These are phyloP conservation scores for Cytospora paraplurivora DNA, from an alignment of 2,329 filamentous ascomycete species.

Conservation along the genomic window DNA sequence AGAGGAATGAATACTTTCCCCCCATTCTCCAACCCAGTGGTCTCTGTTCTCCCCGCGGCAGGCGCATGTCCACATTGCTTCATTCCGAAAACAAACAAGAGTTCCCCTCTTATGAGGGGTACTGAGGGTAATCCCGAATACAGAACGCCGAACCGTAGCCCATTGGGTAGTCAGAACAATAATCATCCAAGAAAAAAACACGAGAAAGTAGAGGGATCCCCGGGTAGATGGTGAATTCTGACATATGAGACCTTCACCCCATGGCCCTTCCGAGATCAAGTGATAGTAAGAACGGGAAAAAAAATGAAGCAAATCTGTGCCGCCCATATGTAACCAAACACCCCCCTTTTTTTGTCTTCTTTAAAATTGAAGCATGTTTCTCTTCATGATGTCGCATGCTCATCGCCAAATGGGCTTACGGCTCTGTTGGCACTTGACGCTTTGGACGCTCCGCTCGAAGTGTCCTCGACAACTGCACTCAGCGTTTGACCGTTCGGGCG, in stretches of 20 bases:
- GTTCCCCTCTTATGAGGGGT: neutral
- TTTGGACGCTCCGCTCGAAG: conserved; percentile 45
- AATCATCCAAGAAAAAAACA: conserved; percentile 19
- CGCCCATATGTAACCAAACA: neutral
- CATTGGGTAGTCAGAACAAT: neutral
- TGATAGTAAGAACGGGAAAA: conserved; percentile 9
- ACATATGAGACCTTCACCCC: neutral
- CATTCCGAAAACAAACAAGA: conserved; percentile 7
- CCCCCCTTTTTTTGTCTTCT: neutral
- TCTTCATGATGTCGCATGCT: conserved; percentile 57
- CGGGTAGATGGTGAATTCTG: conserved; percentile 1
- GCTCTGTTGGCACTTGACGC: conserved; percentile 38
- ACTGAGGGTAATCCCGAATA: conserved; percentile 19
- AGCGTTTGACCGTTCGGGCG: conserved; percentile 49
- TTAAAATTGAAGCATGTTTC: conserved; percentile 24
- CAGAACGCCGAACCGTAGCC: conserved; percentile 15
- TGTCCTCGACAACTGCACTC: conserved; percentile 59
- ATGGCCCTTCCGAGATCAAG: neutral
- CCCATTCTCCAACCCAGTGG: conserved; percentile 1
- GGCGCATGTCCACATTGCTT: conserved; percentile 18
- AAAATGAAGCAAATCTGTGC: conserved; percentile 10
- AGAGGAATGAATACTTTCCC: neutral
- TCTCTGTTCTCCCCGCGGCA: neutral
- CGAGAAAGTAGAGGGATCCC: conserved; percentile 9
- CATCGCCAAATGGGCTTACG: conserved; percentile 59